Percentiles rank a stretch among this genome's conserved stretches.
Conservation (phyloP, 2,329 filamentous ascomycete genomes). For the Fusarium sp. region DNA sequence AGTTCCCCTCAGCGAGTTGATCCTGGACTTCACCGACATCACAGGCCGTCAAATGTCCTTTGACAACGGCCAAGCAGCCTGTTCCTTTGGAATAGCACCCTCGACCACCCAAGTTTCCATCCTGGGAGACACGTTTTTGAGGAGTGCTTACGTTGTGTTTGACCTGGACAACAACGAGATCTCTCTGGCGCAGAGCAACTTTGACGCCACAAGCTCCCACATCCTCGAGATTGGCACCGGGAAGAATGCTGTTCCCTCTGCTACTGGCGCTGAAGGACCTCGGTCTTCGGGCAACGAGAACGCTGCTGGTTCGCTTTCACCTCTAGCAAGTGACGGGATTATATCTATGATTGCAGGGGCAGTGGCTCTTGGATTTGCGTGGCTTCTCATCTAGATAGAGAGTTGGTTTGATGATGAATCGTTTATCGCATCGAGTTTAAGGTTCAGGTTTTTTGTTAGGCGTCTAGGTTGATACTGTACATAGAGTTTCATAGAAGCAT, state of each 20-base stretch:
- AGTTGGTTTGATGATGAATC: neutral
- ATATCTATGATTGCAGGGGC: constrained; percentile 20
- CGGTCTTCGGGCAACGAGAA: constrained; percentile 21
- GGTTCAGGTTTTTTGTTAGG: neutral
- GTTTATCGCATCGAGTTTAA: neutral
- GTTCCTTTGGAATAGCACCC: constrained; percentile 75
- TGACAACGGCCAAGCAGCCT: constrained; percentile 65
- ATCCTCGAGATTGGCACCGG: constrained; percentile 67
- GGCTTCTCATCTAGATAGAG: constrained; percentile 25
- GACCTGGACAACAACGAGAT: constrained; percentile 78
- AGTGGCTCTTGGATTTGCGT: constrained; percentile 31
- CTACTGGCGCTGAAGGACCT: constrained; percentile 59
- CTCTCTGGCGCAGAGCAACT: constrained; percentile 74
- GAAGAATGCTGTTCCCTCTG: constrained; percentile 62
- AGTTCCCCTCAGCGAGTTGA: constrained; percentile 69
- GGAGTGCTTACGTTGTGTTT: constrained; percentile 80
- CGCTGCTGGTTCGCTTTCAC: constrained; percentile 21
- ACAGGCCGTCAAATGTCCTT: constrained; percentile 63
- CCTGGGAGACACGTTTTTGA: constrained; percentile 79
- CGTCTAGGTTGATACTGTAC: neutral
- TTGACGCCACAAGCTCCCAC: constrained; percentile 61
- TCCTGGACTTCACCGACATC: constrained; percentile 62
- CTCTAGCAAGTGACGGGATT: neutral
- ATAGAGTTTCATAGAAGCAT: neutral
- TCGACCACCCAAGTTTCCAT: constrained; percentile 67